phyloP scores from a whole-genome alignment of 2,329 filamentous ascomycete species.

The Dendryphion nanum region DNA sequence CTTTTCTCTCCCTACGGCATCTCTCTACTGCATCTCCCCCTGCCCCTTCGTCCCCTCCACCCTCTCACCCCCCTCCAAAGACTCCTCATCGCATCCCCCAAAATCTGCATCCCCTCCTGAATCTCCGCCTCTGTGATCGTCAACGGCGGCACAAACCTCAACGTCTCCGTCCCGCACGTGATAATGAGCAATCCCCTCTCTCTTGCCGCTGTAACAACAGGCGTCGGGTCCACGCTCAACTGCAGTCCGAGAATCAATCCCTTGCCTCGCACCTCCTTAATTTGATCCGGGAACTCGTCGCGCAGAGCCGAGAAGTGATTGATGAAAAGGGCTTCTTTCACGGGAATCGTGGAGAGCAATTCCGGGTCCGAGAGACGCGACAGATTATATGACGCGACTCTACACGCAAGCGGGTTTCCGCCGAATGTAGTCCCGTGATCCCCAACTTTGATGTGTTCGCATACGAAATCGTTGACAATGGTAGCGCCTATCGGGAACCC shows the following conservation, averaged over 20 bases:
- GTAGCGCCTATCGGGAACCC: conserved; percentile 93
- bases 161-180: conserved; percentile 86
- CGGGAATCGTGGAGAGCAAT: conserved; percentile 67
- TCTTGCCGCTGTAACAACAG: conserved; percentile 78
- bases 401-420: conserved; percentile 82
- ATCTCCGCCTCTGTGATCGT: conserved; percentile 81
- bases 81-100: conserved; percentile 65
- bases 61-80: conserved; percentile 47
- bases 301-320: conserved; percentile 58
- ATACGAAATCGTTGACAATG: conserved; percentile 64
- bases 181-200: conserved; percentile 88
- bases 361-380: conserved; percentile 68
- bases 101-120: conserved; percentile 69
- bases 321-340: conserved; percentile 63
- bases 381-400: conserved; percentile 84
- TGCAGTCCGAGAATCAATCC: conserved; percentile 88
- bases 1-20: too few species aligned
- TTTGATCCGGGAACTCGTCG: conserved; percentile 65
- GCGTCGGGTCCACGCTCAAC: conserved; percentile 68
- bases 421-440: conserved; percentile 96
- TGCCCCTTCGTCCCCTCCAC: conserved; percentile 32
- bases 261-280: conserved; percentile 76
- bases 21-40: conserved; percentile 36
- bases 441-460: conserved; percentile 67
- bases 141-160: conserved; percentile 87